Evolutionary conservation across 345 rosid genomes (phyloP), one percentile per base, ranked within the genome.

Genomic region (Sonneratia alba): DNA sequence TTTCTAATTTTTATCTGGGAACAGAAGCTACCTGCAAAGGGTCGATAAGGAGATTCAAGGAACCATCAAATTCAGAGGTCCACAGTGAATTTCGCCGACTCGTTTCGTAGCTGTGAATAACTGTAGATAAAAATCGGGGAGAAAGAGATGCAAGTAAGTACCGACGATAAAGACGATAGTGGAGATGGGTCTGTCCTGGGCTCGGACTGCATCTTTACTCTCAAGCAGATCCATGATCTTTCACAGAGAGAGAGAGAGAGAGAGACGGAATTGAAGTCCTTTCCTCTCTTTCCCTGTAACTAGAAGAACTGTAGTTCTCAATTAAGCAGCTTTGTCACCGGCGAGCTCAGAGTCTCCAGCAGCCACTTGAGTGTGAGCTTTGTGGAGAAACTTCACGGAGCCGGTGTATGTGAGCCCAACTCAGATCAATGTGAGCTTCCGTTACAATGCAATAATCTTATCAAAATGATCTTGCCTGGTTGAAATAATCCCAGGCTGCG

Each of bases 131-230:
- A 27, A 27, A 27, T 27, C 32, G 32, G 53, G 3, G 53, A 15
- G 32, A 37, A 4, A 45, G 70, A 67, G 34, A 22, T 67, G 21
- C 22, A 3, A 55, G 21, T 3, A 24, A 57, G 63, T 62, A 68
- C 70, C 70, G 32, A 48, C 53, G 36, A 68, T 43, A 8, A 92
- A 80, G 81, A 90, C 86, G 82, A 92, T 56, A 45, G 90, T 77
- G 73, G 92, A 85, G 76, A 92, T 83, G 5, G 87, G 85, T 55
- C 78, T 76, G 22, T 13, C 70, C 64, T 80, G 86, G 27, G 84
- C 48, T n/a, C 74, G 82, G 63, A 14, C 82, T 37, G 87, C 78
- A 83, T 53, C 82, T 40, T 85, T 84, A 57, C 84, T 27, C 38
- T 13, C 87, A 16, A 69, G 83, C 77, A 87, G 79, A 78, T 80